Evolutionary conservation across 129 eudicot genomes (phyloP), one percentile per base, ranked within the genome.

Genomic region (Helianthus annuus): DNA sequence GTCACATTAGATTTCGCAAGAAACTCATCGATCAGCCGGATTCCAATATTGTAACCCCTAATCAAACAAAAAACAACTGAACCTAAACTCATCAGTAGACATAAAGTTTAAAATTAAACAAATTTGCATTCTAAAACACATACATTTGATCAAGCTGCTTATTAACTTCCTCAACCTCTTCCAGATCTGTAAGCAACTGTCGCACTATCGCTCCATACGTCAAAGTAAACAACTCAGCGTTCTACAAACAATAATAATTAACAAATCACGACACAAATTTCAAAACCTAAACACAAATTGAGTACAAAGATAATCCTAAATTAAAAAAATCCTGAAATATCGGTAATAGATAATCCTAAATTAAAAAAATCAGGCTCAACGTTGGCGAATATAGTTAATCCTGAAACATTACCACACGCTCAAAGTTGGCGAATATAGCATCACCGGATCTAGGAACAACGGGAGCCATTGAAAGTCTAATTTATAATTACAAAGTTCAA

Each of bases 61-160:
- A 61, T 74, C 74, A 49, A 22, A 68, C 68, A 69, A 36, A 7
- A 57, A 12, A 16, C 45, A 42, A 42, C 4, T 75, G 69, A 60
- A 64, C n/a, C 46, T 59, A 11, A 24, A 34, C 5, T 29, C 42
- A 56, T 7, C 15, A 46, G 27, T n/a, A 73, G 10, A 4, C 12
- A 58, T n/a, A 4, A 53, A 19, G 11, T 17, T 60, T 44, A 27
- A 27, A 27, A 27, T 27, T 27, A 27, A 77, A 67, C 29, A 2
- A 27, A 14, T 44, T 2, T n/a, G 71, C 10, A 34, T 10, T 48
- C 10, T 7, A 19, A 64, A 8, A 12, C 29, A 70, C 1, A 76
- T 71, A 93, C 98, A 93, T 93, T 79, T 93, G 98, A 82, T 93
- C 98, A 10, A 93, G 98, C 83, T 93, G 98, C 71, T 93, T 93